Conservation (phyloP, 139 green algal species). For the Dunaliella primolecta region DNA sequence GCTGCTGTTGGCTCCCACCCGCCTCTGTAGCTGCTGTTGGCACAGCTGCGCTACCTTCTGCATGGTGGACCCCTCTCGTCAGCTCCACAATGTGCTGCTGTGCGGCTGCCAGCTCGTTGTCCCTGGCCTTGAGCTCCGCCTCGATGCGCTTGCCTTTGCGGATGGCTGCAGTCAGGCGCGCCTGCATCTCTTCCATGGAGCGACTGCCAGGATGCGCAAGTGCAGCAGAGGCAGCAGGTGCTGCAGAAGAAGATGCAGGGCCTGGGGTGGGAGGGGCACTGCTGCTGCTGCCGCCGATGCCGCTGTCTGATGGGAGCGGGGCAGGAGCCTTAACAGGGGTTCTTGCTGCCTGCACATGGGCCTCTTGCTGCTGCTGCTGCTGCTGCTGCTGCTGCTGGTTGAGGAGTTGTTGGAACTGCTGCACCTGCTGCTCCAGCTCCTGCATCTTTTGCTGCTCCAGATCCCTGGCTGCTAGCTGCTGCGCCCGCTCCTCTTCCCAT, state of each 20-base stretch:
- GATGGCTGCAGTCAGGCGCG: background rate
- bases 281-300: too few relatives aligned
- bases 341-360: background rate
- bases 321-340: background rate
- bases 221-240: too few relatives aligned
- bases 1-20: too few relatives aligned
- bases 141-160: background rate
- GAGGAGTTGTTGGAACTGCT: background rate
- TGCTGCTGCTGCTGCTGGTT: background rate
- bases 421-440: background rate
- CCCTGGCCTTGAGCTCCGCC: background rate
- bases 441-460: background rate
- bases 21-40: too few relatives aligned
- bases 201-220: background rate
- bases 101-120: background rate
- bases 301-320: background rate
- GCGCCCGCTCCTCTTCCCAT: too few relatives aligned
- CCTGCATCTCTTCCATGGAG: background rate
- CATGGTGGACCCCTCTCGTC: background rate
- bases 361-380: background rate
- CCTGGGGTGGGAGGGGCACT: background rate
- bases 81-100: background rate
- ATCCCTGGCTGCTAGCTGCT: background rate
- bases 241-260: too few relatives aligned
- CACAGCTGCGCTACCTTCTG: too few relatives aligned